Conservation (phyloP, 225 moss, liverwort and hornwort species). For the Bryoerythrophyllum caledonicum region DNA sequence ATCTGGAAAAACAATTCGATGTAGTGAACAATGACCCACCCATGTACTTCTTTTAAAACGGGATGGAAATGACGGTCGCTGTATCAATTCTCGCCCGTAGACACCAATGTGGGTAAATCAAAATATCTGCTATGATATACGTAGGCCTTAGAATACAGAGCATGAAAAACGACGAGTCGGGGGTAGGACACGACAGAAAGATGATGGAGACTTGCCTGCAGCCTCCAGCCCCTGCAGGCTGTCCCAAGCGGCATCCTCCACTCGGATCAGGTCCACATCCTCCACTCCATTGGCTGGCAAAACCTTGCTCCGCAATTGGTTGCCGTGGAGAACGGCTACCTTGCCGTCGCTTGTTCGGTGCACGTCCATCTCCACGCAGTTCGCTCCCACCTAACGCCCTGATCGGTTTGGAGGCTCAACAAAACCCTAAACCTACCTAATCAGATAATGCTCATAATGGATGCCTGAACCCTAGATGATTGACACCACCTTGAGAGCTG, state of each 20-base stretch:
- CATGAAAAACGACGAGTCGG: background rate
- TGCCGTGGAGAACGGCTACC: conserved; percentile 49
- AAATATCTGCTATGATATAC: background rate
- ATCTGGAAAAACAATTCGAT: background rate
- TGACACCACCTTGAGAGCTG: conserved; percentile 60
- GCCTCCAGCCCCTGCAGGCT: conserved; percentile 42
- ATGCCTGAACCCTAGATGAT: background rate
- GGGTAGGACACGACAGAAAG: background rate
- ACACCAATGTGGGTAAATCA: background rate
- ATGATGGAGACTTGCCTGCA: conserved; percentile 60
- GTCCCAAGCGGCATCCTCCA: conserved; percentile 51
- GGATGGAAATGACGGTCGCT: background rate
- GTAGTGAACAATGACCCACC: too few relatives aligned
- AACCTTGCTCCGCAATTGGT: conserved; percentile 43
- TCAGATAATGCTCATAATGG: background rate
- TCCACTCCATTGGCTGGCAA: conserved; percentile 37
- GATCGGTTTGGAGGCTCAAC: background rate
- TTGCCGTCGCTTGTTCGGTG: conserved; percentile 54
- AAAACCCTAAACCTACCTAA: too few relatives aligned
- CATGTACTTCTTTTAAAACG: too few relatives aligned
- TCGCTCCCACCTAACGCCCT: conserved; percentile 56
- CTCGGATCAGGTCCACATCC: conserved; percentile 13
- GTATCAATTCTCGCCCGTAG: background rate
- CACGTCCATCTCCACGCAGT: conserved; percentile 67
- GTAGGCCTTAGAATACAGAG: background rate